Conservation (phyloP, 2,329 filamentous ascomycete species). For the Colletotrichum neosansevieriae region DNA sequence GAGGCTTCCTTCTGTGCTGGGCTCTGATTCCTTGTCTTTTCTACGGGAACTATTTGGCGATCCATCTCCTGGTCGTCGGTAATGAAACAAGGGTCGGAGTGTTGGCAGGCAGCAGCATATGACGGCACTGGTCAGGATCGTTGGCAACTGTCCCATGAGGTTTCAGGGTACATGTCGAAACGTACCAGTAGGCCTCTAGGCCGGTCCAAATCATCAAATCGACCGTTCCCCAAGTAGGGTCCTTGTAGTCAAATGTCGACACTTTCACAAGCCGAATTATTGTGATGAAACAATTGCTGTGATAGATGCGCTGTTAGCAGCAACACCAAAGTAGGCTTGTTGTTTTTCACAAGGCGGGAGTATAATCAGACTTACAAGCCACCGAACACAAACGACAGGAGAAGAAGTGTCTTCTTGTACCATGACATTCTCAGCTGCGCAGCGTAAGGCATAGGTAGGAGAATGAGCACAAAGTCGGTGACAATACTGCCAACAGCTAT, state of each 20-base stretch:
- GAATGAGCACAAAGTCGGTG: constrained; percentile 24
- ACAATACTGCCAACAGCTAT: constrained; percentile 36
- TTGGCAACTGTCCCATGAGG: neutral
- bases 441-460: constrained; percentile 21
- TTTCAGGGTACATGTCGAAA: neutral
- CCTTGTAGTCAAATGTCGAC: constrained; percentile 19
- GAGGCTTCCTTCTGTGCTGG: constrained; percentile 8
- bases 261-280: constrained; percentile 34
- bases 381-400: constrained; percentile 20
- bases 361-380: constrained; percentile 15
- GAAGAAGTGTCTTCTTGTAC: constrained; percentile 13
- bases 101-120: constrained; percentile 24
- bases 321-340: too few relatives aligned
- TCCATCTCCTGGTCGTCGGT: neutral
- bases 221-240: constrained; percentile 37
- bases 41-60: neutral
- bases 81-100: constrained; percentile 7
- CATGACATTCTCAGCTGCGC: constrained; percentile 10
- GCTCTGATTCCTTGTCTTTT: neutral
- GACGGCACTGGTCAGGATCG: neutral
- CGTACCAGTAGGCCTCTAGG: constrained; percentile 32
- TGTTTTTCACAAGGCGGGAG: neutral
- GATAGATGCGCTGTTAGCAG: neutral
- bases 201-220: constrained; percentile 38
- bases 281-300: constrained; percentile 36